Base-by-base conservation (phyloP, 2,329 filamentous ascomycete species). In the Cordyceps cateniannulata region DNA sequence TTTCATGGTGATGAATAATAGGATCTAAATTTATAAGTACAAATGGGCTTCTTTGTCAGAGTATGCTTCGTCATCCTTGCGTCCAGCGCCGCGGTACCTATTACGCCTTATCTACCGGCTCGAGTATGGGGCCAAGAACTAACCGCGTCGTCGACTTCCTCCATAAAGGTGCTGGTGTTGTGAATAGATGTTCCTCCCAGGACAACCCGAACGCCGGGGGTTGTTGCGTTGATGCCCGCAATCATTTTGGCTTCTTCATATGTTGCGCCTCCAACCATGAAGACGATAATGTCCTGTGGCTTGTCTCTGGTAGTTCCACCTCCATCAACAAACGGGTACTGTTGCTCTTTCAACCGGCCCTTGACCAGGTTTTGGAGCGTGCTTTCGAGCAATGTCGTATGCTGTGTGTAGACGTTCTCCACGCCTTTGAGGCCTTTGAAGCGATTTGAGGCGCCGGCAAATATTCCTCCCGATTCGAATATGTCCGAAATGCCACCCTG, bases 381-480 rank as follows among this genome's bases (percentile, higher is more conserved):
- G 25, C 84, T 84, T 72, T 97, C 93, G 18, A 99, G 75, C 24
- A 91, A 82, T 0, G 96, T 92, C 6, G 91, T 96, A 73, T 99
- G 95, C 72, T 99, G 96, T 0, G 95, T 99, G 73, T 99, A 99
- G 29, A 99, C 95, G 68, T 99, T 99, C 73, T 99, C 96, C 1
- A 99, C 95, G 1, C 95, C 95, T 70, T 98, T 97, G 16, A 99
- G 81, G 0, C 95, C 95, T 70, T 96, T 96, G 73, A 99, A 92
- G 5, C 93, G 86, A 69, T 88, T 91, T 44, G 91, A 84, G 12
- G 93, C 92, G 14, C 90, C 90, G 0, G 91, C 90, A 74, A 99
- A 96, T 65, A 99, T 93, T 5, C 91, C 93, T 0, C 88, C 85
- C 0, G 91, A 89, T 69, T 98, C 93, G 68, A 99, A 98, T 7